phyloP scores from a whole-genome alignment of 441 rosid genomes.

The Jatropha multifida region DNA sequence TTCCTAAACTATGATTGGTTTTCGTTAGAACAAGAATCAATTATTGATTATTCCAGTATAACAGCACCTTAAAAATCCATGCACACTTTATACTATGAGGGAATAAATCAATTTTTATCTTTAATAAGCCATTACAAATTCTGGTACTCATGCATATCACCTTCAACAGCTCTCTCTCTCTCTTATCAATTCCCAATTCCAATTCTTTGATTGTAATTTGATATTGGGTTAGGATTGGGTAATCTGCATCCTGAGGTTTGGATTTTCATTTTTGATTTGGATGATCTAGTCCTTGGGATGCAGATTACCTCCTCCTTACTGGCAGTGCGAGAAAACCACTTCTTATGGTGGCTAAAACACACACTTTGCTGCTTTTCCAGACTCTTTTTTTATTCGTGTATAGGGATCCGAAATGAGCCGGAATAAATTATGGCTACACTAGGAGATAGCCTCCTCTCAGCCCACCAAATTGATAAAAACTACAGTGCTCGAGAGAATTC shows the following conservation, averaged over 20 bases:
- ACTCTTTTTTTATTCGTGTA: background rate
- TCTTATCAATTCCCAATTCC: background rate
- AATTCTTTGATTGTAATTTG: background rate
- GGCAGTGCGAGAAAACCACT: slow-evolving; percentile 27
- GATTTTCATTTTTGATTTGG: slow-evolving; percentile 22
- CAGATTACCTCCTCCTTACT: slow-evolving; percentile 79
- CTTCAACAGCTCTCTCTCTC: slow-evolving; percentile 20
- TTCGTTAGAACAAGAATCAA: slow-evolving; percentile 46
- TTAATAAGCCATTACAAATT: slow-evolving; percentile 45
- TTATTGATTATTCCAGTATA: slow-evolving; percentile 20
- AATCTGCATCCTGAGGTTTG: slow-evolving; percentile 99
- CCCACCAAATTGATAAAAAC: no score
- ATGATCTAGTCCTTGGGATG: slow-evolving; percentile 64
- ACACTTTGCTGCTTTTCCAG: background rate
- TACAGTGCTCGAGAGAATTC: no score
- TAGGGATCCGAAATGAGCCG: no score
- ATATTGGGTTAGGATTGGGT: slow-evolving; percentile 63
- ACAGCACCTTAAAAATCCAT: slow-evolving; percentile 35
- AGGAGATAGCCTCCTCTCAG: no score
- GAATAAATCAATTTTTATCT: slow-evolving; percentile 24
- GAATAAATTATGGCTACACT: no score
- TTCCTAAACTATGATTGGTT: slow-evolving; percentile 40
- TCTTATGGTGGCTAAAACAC: background rate
- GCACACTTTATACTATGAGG: slow-evolving; percentile 31
- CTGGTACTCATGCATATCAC: slow-evolving; percentile 30